Percentiles rank a stretch among this genome's conserved stretches.
These are phyloP conservation scores for Annona squamosa DNA, from an alignment of 164 flowering plant genomes.

Conservation along the genomic window DNA sequence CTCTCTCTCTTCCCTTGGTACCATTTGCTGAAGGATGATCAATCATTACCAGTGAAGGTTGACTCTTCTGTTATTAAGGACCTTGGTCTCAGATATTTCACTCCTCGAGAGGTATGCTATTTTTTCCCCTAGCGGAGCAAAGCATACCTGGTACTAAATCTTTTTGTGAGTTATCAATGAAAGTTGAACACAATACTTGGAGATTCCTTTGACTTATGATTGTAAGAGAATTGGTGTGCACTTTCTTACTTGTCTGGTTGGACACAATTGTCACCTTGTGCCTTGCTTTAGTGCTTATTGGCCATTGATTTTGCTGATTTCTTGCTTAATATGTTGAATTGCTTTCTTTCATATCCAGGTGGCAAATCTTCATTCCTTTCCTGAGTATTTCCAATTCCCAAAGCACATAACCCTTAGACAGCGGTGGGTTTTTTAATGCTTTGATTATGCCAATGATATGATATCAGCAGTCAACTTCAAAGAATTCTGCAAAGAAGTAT, in stretches of 20 bases:
- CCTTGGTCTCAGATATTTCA: constrained; percentile 78
- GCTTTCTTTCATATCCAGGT: constrained; percentile 36
- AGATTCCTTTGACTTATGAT: background rate
- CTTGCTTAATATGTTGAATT: background rate
- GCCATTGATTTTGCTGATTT: background rate
- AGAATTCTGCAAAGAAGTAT: background rate
- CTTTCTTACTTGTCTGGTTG: background rate
- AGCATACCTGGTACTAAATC: background rate
- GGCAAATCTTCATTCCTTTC: constrained; percentile 92
- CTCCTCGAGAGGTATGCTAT: constrained; percentile 80
- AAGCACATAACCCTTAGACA: constrained; percentile 64
- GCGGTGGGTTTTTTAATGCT: constrained; percentile 36
- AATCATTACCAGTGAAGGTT: constrained; percentile 40
- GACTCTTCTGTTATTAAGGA: constrained; percentile 40
- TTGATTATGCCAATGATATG: background rate
- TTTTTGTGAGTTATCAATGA: background rate
- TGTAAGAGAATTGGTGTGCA: background rate
- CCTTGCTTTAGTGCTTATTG: background rate
- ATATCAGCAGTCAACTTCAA: background rate
- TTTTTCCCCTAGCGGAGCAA: background rate
- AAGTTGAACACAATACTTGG: background rate
- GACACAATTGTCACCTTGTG: background rate
- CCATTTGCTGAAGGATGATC: background rate
- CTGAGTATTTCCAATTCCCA: constrained; percentile 72
- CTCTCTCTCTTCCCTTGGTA: background rate